Conservation (phyloP, 2,329 filamentous ascomycete genomes). For the Calonectria hongkongensis region DNA sequence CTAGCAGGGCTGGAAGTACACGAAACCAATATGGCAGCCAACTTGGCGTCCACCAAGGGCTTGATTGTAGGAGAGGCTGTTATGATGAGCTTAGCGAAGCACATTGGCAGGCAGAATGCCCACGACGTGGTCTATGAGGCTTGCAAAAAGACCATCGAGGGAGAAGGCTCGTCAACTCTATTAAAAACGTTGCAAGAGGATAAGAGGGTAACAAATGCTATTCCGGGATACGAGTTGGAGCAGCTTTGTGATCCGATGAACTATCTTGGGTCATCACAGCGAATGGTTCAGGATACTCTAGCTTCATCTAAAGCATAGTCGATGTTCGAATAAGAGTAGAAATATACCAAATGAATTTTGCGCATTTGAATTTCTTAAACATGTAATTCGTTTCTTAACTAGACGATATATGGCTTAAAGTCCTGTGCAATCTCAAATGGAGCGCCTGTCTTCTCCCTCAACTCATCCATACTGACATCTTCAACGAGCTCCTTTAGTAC, state of each 20-base stretch:
- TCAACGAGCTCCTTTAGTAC: background rate
- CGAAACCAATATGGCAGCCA: conserved; percentile 5
- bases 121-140: conserved; percentile 7
- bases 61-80: conserved; percentile 15
- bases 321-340: too few relatives aligned
- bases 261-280: conserved; percentile 2
- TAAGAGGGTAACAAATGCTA: background rate
- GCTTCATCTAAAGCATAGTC: background rate
- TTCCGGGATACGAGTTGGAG: background rate
- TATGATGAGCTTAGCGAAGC: conserved; percentile 10
- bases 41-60: background rate
- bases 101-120: conserved; percentile 2
- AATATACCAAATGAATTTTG: background rate
- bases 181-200: background rate
- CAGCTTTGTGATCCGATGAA: conserved; percentile 20
- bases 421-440: conserved; percentile 1
- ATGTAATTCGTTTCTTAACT: background rate
- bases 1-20: conserved; percentile 1
- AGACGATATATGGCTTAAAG: background rate
- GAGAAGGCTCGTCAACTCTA: background rate
- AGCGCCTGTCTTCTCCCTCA: background rate
- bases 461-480: background rate
- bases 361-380: too few relatives aligned
- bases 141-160: conserved; percentile 9
- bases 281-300: conserved; percentile 3